Evolutionary conservation across 208 protist genomes (phyloP), one percentile per base, ranked within the genome.

Genomic region (Polymyxa betae): DNA sequence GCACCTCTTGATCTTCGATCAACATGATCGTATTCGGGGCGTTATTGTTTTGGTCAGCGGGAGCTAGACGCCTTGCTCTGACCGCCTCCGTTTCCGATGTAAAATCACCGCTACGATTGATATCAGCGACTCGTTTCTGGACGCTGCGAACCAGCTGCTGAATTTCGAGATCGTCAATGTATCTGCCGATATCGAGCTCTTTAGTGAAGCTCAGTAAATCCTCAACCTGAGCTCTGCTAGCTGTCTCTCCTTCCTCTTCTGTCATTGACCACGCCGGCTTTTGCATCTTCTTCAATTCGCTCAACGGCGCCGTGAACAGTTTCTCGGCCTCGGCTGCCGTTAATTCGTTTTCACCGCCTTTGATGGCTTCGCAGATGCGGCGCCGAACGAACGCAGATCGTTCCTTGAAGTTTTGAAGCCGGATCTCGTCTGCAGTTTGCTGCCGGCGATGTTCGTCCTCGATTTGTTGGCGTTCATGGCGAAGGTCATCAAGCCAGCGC

Each of bases 241-340:
- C 72, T 5, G 16, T 43, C n/a, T 35, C 72, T 35, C 72, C 72
- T 35, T 82, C 72, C n/a, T 82, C 72, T 43, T 82, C 72, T n/a
- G 72, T 82, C 72, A 82, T 82, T 43, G 72, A 82, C 72, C 72
- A 82, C 35, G 72, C 72, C 12, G 72, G 72, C 35, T 82, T 82
- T n/a, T 5, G 5, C n/a, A n/a, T n/a, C 72, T 35, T 82, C n/a
- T 43, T 82, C 35, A 82, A n/a, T 82, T 82, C 40, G 5, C 16
- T 38, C 72, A 82, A 43, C n/a, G 72, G 72, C n/a, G 72, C 72
- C n/a, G 72, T 38, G n/a, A 82, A 82, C 72, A 82, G 72, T n/a
- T 16, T 82, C 12, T 43, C 40, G 16, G 72, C 72, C 72, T 82
- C 72, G 5, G 16, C 12, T 82, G 5, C 72, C 40, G 72, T 82